phyloP scores from a whole-genome alignment of 2,329 filamentous ascomycete genomes.

The Scortechinia acanthostroma region DNA sequence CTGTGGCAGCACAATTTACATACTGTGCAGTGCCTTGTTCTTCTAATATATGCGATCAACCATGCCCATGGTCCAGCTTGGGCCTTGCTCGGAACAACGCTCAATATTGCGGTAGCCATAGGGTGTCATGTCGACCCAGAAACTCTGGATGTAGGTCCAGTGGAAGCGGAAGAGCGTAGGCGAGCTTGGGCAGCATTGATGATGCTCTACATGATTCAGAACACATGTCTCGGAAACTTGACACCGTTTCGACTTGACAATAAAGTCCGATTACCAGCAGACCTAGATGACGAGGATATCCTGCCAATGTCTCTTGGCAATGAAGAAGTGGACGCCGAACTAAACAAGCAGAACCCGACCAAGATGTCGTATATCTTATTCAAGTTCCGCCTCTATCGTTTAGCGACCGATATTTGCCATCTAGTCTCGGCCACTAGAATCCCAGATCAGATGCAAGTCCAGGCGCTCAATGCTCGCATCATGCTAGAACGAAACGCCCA shows the following conservation, averaged over 20 bases:
- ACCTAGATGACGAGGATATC: not conserved
- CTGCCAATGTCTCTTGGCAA: conserved; percentile 21
- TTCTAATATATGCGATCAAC: conserved; percentile 25
- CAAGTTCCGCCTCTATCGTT: conserved; percentile 21
- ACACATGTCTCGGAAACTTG: conserved; percentile 21
- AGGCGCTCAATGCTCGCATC: conserved; percentile 17
- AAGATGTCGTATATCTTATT: conserved; percentile 30
- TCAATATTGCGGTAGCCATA: conserved; percentile 28
- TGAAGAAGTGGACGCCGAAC: conserved; percentile 19
- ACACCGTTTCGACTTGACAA: conserved; percentile 15
- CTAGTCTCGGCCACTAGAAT: conserved; percentile 14
- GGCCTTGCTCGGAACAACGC: conserved; percentile 26
- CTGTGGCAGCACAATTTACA: conserved; percentile 25
- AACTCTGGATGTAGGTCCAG: conserved; percentile 18
- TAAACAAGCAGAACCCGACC: conserved; percentile 16
- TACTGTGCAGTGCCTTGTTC: conserved; percentile 25
- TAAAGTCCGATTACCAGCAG: conserved; percentile 2
- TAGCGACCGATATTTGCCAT: conserved; percentile 22
- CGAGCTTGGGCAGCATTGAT: conserved; percentile 26
- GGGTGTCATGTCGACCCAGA: conserved; percentile 29
- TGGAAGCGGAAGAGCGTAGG: conserved; percentile 26
- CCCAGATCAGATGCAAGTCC: conserved; percentile 18
- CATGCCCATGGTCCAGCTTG: conserved; percentile 24
- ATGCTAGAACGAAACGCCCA: conserved; percentile 10
- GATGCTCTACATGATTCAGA: conserved; percentile 28